Percentiles rank a stretch among this genome's conserved stretches.
phyloP scores from a whole-genome alignment of 2,329 filamentous ascomycete species.

The Scedosporium boydii region DNA sequence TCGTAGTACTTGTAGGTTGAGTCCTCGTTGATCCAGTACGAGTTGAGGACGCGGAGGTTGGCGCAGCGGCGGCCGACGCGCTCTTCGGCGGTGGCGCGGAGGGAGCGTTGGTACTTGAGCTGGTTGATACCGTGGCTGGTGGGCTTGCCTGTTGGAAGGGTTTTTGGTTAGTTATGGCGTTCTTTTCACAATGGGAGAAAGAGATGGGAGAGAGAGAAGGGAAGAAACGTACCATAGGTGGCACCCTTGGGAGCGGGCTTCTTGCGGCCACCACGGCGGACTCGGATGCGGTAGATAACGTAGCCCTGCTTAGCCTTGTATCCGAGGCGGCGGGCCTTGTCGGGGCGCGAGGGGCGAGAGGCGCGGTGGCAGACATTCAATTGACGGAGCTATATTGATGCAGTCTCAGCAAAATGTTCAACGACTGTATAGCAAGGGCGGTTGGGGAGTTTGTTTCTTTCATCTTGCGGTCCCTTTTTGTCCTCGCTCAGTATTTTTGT shows the following conservation, averaged over 20 bases:
- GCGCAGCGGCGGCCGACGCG: slow-evolving; percentile 98
- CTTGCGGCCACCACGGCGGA: slow-evolving; percentile 98
- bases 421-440: slow-evolving; percentile 90
- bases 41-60: slow-evolving; percentile 99
- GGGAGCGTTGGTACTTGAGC: slow-evolving; percentile 99
- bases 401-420: slow-evolving; percentile 99
- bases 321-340: slow-evolving; percentile 99
- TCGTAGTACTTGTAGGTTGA: slow-evolving; percentile 99
- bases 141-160: slow-evolving; percentile 69
- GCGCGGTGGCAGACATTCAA: slow-evolving; percentile 99
- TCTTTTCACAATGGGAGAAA: neutral
- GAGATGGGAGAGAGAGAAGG: neutral
- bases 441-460: neutral
- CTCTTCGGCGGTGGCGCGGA: slow-evolving; percentile 97
- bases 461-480: neutral
- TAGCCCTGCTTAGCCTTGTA: slow-evolving; percentile 99
- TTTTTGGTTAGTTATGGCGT: slow-evolving; percentile 14
- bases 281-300: slow-evolving; percentile 99
- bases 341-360: slow-evolving; percentile 93
- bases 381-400: slow-evolving; percentile 99
- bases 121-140: slow-evolving; percentile 99
- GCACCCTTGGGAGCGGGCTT: slow-evolving; percentile 92
- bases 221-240: slow-evolving; percentile 72
- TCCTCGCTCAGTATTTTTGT: neutral
- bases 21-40: slow-evolving; percentile 99